These are phyloP conservation scores for Annona squamosa DNA, from an alignment of 164 flowering plant genomes.

Conservation along the genomic window DNA sequence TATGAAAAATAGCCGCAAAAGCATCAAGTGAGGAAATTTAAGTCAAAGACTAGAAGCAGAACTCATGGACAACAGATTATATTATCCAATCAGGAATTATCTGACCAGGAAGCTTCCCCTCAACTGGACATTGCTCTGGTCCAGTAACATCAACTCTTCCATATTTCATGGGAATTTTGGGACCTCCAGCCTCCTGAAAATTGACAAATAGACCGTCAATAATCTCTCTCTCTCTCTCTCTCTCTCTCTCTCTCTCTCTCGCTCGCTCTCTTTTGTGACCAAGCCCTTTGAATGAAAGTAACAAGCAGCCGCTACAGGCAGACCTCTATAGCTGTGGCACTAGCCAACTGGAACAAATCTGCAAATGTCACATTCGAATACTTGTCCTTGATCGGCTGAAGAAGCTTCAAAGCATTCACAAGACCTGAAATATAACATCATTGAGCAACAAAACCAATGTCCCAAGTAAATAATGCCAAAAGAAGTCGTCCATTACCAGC, in stretches of 20 bases:
- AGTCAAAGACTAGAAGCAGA: too few relatives aligned
- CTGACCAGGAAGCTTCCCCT: conserved; percentile 96
- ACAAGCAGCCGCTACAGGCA: neutral
- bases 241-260: neutral
- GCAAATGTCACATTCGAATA: conserved; percentile 82
- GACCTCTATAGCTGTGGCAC: conserved; percentile 98
- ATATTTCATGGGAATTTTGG: conserved; percentile 92
- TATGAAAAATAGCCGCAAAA: neutral
- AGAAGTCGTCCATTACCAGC: conserved; percentile 52
- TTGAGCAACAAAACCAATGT: conserved; percentile 3
- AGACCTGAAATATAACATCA: conserved; percentile 55
- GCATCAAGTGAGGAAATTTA: neutral
- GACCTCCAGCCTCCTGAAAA: conserved; percentile 94
- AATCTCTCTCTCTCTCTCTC: neutral
- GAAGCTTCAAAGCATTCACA: conserved; percentile 81
- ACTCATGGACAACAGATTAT: neutral
- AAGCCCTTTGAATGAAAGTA: conserved; percentile 1
- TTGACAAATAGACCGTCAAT: conserved; percentile 6
- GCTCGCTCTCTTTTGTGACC: neutral
- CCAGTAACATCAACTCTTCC: conserved; percentile 81
- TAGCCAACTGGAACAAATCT: conserved; percentile 90
- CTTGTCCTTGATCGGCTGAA: conserved; percentile 88
- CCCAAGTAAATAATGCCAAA: neutral
- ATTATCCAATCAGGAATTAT: neutral
- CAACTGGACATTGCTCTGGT: conserved; percentile 87